phyloP scores from a whole-genome alignment of 768 basidiomycete species.

The Kwoniella sp. region DNA sequence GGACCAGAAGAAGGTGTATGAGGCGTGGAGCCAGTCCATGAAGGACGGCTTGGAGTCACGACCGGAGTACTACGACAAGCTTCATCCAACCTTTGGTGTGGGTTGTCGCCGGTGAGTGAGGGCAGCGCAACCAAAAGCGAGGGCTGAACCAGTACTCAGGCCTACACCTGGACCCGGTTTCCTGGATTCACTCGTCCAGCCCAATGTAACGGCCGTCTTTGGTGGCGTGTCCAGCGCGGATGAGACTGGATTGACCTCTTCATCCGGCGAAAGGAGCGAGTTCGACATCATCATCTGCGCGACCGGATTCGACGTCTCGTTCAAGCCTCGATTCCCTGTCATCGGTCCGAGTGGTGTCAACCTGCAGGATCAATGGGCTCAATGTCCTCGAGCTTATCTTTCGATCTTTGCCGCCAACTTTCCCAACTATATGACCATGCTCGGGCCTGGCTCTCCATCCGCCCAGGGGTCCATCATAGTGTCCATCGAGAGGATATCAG shows the following conservation, averaged over 20 bases:
- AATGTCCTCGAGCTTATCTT: conserved; percentile 14
- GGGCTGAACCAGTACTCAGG: neutral
- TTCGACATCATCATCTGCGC: conserved; percentile 32
- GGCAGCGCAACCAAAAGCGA: neutral
- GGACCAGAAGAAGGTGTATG: conserved; percentile 5
- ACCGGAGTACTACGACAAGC: conserved; percentile 8
- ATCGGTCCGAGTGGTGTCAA: conserved; percentile 17
- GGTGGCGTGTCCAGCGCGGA: conserved; percentile 7
- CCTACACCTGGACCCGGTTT: conserved; percentile 9
- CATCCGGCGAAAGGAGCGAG: conserved; percentile 17
- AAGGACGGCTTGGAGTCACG: conserved; percentile 1
- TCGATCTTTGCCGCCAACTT: conserved; percentile 18
- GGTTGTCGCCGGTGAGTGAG: conserved; percentile 3
- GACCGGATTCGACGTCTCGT: conserved; percentile 29
- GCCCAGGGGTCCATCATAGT: conserved; percentile 12
- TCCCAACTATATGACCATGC: conserved; percentile 18
- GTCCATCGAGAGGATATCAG: conserved; percentile 9
- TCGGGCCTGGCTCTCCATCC: conserved; percentile 9
- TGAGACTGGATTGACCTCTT: conserved; percentile 21
- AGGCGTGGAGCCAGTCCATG: conserved; percentile 7
- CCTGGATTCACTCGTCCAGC: conserved; percentile 1
- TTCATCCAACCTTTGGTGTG: conserved; percentile 7
- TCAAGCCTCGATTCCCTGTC: conserved; percentile 22
- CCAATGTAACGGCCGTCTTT: conserved; percentile 6
- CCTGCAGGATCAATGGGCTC: conserved; percentile 18